A percentile compares a stretch with the other conserved stretches of the same genome.
phyloP scores from a whole-genome alignment of 2,329 filamentous ascomycete genomes.

The Hymenotorrendiella dingleyae region DNA sequence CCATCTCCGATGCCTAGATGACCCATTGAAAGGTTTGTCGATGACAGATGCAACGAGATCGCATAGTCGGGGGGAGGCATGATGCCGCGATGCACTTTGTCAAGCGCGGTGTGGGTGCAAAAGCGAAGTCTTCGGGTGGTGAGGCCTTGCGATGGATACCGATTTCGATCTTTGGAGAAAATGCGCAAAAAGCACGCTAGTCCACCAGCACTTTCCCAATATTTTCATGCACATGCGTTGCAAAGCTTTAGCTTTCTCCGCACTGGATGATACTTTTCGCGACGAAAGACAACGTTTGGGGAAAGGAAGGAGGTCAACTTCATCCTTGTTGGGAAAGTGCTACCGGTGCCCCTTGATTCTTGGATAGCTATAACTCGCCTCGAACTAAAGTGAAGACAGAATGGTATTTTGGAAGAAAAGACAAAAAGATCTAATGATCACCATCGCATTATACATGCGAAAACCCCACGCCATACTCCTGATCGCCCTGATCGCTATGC shows the following conservation, averaged over 20 bases:
- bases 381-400: slow-evolving; percentile 10
- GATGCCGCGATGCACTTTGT: slow-evolving; percentile 1
- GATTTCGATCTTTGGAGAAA: no score
- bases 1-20: slow-evolving; percentile 7
- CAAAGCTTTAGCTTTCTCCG: background rate
- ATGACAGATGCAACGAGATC: slow-evolving; percentile 25
- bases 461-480: slow-evolving; percentile 26
- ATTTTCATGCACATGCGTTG: no score
- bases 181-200: no score
- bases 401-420: slow-evolving; percentile 24
- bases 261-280: no score
- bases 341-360: no score
- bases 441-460: slow-evolving; percentile 18
- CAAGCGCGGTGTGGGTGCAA: background rate
- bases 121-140: background rate
- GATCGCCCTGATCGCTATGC: slow-evolving; percentile 29
- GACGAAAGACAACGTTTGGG: no score
- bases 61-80: slow-evolving; percentile 31
- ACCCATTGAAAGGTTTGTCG: slow-evolving; percentile 20
- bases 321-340: background rate
- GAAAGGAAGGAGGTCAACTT: no score
- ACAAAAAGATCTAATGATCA: slow-evolving; percentile 26
- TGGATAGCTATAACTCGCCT: no score
- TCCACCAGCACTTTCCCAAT: no score
- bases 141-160: no score